Percentiles rank a stretch among this genome's conserved stretches.
Evolutionary conservation across 352 stramenopile genomes (phyloP).

Genomic region (Phytophthora agathidicida): DNA sequence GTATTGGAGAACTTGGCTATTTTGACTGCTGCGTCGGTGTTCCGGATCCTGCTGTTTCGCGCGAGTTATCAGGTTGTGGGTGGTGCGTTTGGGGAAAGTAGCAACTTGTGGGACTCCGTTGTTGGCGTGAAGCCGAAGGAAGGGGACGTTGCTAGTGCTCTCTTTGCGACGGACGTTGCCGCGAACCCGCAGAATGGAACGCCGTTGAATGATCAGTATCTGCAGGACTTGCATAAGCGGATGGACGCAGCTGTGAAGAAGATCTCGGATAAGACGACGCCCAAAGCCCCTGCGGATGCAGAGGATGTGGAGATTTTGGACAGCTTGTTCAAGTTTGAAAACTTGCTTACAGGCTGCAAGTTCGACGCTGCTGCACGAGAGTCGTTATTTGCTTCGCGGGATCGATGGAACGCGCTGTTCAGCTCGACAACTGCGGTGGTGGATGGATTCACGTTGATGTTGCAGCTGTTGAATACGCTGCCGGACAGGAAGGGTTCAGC

Average conservation of each 20-base stretch:
- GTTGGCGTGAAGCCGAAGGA: slow-evolving; percentile 28
- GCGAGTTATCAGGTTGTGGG: slow-evolving; percentile 37
- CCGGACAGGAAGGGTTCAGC: slow-evolving; percentile 40
- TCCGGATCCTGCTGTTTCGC: slow-evolving; percentile 61
- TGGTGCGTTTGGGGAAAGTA: slow-evolving; percentile 10
- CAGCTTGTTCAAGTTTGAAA: slow-evolving; percentile 53
- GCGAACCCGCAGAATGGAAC: slow-evolving; percentile 25
- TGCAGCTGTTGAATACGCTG: slow-evolving; percentile 56
- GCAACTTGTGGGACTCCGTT: slow-evolving; percentile 47
- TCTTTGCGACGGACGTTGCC: slow-evolving; percentile 27
- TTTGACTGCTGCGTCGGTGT: slow-evolving; percentile 48
- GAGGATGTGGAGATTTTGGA: slow-evolving; percentile 54
- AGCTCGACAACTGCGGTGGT: slow-evolving; percentile 43
- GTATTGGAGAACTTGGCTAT: slow-evolving; percentile 51
- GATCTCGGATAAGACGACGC: slow-evolving; percentile 39
- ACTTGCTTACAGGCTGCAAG: slow-evolving; percentile 50
- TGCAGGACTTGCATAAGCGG: slow-evolving; percentile 37
- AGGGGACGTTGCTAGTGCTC: slow-evolving; percentile 30
- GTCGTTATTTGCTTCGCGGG: slow-evolving; percentile 47
- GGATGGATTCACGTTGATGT: slow-evolving; percentile 59
- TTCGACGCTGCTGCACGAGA: slow-evolving; percentile 40
- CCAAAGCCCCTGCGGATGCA: slow-evolving; percentile 30
- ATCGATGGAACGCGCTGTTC: slow-evolving; percentile 52
- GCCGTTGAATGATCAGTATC: slow-evolving; percentile 54
- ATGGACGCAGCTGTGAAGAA: slow-evolving; percentile 39